Evolutionary conservation across 2,329 filamentous ascomycete genomes (phyloP).

Genomic region (Myriosclerotinia scirpicola): DNA sequence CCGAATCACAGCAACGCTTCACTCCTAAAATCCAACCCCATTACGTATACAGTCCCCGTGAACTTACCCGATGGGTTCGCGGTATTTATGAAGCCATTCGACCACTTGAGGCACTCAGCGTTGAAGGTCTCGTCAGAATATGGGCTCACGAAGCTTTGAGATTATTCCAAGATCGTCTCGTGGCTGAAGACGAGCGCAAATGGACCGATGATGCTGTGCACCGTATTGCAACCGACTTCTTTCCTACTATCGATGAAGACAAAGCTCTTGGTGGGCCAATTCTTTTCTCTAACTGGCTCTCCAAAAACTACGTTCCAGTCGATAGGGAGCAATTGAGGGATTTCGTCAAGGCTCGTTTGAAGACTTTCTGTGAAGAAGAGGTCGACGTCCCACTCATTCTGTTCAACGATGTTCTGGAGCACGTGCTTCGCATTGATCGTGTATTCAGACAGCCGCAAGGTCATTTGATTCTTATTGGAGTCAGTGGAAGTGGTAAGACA

Average conservation of each 20-base stretch:
- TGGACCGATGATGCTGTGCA: constrained; percentile 92
- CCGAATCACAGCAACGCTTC: constrained; percentile 91
- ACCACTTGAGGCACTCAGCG: constrained; percentile 79
- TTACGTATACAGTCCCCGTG: constrained; percentile 98
- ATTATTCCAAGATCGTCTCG: constrained; percentile 95
- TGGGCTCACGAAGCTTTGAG: constrained; percentile 98
- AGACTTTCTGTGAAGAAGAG: constrained; percentile 99
- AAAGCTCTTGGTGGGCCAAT: constrained; percentile 91
- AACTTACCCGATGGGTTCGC: constrained; percentile 95
- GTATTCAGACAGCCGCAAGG: constrained; percentile 98
- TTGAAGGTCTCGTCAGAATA: constrained; percentile 92
- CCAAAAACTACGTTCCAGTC: constrained; percentile 96
- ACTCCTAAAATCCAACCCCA: constrained; percentile 97
- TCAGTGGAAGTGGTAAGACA: constrained; percentile 98
- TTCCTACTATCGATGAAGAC: constrained; percentile 91
- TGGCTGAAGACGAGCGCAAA: constrained; percentile 86
- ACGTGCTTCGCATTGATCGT: constrained; percentile 95
- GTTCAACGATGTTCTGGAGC: constrained; percentile 99
- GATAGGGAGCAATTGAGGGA: constrained; percentile 93
- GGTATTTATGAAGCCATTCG: constrained; percentile 96
- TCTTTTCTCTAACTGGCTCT: constrained; percentile 98
- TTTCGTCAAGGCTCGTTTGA: constrained; percentile 94
- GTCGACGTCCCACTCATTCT: constrained; percentile 96
- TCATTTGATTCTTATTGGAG: constrained; percentile 96
- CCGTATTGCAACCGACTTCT: constrained; percentile 83